Conservation (phyloP, 1,284 basidiomycete genomes). For the Ganoderma lucidum region DNA sequence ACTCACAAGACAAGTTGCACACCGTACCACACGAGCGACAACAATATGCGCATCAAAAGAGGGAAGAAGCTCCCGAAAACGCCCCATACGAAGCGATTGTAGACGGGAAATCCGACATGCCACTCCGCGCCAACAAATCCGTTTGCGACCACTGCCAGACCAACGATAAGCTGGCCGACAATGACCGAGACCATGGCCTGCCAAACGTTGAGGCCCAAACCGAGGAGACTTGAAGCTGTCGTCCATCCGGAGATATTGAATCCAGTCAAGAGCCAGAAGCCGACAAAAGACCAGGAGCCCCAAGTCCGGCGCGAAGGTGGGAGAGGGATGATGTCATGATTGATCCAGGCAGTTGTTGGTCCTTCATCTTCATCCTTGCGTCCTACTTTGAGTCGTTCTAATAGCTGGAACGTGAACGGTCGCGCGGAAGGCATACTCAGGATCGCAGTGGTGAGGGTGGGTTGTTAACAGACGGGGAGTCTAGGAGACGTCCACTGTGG, state of each 20-base stretch:
- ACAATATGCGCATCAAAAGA: conserved; percentile 34
- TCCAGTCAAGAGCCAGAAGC: conserved; percentile 35
- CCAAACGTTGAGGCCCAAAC: conserved; percentile 34
- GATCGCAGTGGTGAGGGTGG: background rate
- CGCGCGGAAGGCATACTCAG: background rate
- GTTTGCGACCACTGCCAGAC: conserved; percentile 26
- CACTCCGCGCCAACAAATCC: conserved; percentile 34
- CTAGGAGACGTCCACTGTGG: background rate
- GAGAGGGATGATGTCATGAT: conserved; percentile 35
- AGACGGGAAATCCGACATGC: conserved; percentile 35
- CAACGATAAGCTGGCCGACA: conserved; percentile 32
- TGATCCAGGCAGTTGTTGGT: conserved; percentile 32
- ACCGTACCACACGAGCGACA: conserved; percentile 36
- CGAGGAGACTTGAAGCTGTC: conserved; percentile 34
- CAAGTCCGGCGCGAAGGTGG: conserved; percentile 34
- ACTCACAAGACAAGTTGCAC: conserved; percentile 34
- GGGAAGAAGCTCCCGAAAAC: conserved; percentile 36
- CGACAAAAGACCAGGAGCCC: conserved; percentile 35
- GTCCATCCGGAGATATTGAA: conserved; percentile 36
- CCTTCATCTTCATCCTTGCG: conserved; percentile 23
- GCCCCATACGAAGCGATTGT: conserved; percentile 35
- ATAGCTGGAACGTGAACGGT: background rate
- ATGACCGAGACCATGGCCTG: conserved; percentile 34
- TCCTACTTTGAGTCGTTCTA: conserved; percentile 31
- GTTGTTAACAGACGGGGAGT: background rate